A percentile compares a stretch with the other conserved stretches of the same genome.
These are phyloP conservation scores for Blastocladiella britannica DNA, from an alignment of 192 early-diverging fungal species.

Conservation along the genomic window DNA sequence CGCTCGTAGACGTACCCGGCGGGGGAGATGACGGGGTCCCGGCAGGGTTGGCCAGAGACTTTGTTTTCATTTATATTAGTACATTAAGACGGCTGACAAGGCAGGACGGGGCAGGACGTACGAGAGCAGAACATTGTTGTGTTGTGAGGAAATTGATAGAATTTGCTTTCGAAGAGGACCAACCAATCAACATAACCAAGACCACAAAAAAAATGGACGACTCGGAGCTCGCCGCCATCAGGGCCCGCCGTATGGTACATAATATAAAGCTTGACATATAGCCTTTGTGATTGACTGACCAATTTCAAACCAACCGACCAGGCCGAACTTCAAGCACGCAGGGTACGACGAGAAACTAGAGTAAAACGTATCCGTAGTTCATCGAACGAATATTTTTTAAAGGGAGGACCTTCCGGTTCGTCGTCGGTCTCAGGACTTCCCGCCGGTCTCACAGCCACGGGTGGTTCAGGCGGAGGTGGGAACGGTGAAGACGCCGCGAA, in stretches of 20 bases:
- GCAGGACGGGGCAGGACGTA: no score
- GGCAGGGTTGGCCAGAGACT: slow-evolving; percentile 83
- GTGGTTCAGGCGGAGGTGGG: slow-evolving; percentile 17
- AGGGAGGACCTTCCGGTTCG: slow-evolving; percentile 6
- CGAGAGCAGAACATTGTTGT: no score
- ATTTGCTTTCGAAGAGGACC: no score
- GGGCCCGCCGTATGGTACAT: slow-evolving; percentile 33
- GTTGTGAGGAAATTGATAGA: no score
- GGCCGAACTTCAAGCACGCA: slow-evolving; percentile 25
- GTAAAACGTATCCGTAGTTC: slow-evolving; percentile 13
- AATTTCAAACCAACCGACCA: background rate
- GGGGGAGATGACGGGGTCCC: slow-evolving; percentile 75
- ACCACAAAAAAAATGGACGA: slow-evolving; percentile 34
- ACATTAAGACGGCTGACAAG: no score
- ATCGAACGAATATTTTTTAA: slow-evolving; percentile 8
- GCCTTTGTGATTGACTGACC: background rate
- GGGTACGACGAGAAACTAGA: slow-evolving; percentile 14
- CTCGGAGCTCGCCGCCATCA: slow-evolving; percentile 56
- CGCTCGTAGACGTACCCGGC: slow-evolving; percentile 74
- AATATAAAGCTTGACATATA: background rate
- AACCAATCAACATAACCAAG: no score
- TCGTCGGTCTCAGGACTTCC: background rate
- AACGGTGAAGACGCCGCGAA: slow-evolving; percentile 44
- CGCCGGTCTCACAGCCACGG: slow-evolving; percentile 13
- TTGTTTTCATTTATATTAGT: no score